Percentiles rank a stretch among this genome's conserved stretches.
Evolutionary conservation across 2,329 filamentous ascomycete genomes (phyloP).

Genomic region (Lecanicillium sp.): DNA sequence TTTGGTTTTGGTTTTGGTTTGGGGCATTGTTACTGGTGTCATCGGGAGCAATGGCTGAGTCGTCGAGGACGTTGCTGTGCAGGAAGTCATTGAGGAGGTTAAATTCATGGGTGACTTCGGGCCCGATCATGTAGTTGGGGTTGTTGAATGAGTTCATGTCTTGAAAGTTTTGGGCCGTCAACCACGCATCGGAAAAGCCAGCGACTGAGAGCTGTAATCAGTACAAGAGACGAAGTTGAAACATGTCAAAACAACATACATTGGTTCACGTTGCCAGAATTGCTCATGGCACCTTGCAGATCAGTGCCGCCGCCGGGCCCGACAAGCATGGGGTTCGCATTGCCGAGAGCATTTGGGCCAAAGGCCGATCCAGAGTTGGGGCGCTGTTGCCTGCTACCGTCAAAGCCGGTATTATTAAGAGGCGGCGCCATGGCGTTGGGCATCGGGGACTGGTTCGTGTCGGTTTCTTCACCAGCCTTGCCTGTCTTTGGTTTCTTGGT

Average conservation of each 20-base stretch:
- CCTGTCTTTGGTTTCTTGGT: slow-evolving; percentile 71
- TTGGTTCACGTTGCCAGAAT: slow-evolving; percentile 54
- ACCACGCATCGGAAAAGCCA: slow-evolving; percentile 76
- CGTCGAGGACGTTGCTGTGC: slow-evolving; percentile 83
- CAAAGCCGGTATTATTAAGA: slow-evolving; percentile 29
- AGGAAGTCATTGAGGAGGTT: slow-evolving; percentile 95
- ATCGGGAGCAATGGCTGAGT: slow-evolving; percentile 62
- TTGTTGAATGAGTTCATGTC: slow-evolving; percentile 94
- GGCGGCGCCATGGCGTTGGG: slow-evolving; percentile 48
- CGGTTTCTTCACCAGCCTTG: slow-evolving; percentile 54
- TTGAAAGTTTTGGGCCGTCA: slow-evolving; percentile 73
- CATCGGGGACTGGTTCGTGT: slow-evolving; percentile 43
- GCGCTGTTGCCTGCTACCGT: slow-evolving; percentile 22
- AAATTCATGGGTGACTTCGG: slow-evolving; percentile 93
- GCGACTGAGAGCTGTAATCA: slow-evolving; percentile 46
- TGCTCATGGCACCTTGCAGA: slow-evolving; percentile 23
- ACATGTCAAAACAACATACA: slow-evolving; percentile 47
- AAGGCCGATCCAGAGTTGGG: slow-evolving; percentile 27
- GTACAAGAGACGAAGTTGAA: neutral
- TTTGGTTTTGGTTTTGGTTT: neutral
- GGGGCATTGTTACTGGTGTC: slow-evolving; percentile 30
- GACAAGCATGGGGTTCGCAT: slow-evolving; percentile 42
- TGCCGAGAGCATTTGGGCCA: slow-evolving; percentile 28
- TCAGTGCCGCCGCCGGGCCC: neutral
- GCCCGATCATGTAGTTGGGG: slow-evolving; percentile 85